Percentiles rank a stretch among this genome's conserved stretches.
These are phyloP conservation scores for Geotrichum klebahnii DNA, from an alignment of 1,139 yeast genomes.

Conservation along the genomic window DNA sequence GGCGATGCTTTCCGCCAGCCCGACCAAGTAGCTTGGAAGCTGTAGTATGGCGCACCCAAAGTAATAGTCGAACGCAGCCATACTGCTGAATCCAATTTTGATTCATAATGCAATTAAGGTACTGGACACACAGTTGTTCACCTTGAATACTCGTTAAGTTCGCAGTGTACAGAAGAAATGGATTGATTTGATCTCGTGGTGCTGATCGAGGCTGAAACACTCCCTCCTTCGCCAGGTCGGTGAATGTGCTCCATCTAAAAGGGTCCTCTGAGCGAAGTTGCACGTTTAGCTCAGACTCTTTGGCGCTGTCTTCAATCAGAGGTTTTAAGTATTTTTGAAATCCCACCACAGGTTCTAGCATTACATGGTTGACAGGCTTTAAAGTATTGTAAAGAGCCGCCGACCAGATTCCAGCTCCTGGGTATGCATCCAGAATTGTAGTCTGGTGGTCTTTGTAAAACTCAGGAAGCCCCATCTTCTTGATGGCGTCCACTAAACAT, in stretches of 20 bases:
- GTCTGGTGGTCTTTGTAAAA: slow-evolving; percentile 44
- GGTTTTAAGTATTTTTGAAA: slow-evolving; percentile 33
- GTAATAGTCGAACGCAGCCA: slow-evolving; percentile 68
- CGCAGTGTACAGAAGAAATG: slow-evolving; percentile 59
- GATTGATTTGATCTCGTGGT: slow-evolving; percentile 50
- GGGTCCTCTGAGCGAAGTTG: slow-evolving; percentile 45
- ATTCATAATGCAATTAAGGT: slow-evolving; percentile 64
- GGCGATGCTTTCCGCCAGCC: slow-evolving; percentile 47
- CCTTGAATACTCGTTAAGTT: slow-evolving; percentile 59
- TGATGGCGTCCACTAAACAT: slow-evolving; percentile 20
- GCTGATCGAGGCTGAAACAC: slow-evolving; percentile 43
- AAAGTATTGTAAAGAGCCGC: slow-evolving; percentile 53
- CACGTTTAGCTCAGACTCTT: slow-evolving; percentile 18
- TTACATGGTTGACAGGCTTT: slow-evolving; percentile 56
- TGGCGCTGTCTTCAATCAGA: slow-evolving; percentile 20
- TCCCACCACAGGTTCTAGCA: slow-evolving; percentile 52
- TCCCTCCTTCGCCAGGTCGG: slow-evolving; percentile 44
- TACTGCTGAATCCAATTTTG: slow-evolving; percentile 71
- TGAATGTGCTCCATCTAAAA: slow-evolving; percentile 61
- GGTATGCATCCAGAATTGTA: slow-evolving; percentile 63
- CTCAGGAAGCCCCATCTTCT: slow-evolving; percentile 21
- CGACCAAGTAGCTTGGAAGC: slow-evolving; percentile 60
- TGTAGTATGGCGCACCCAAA: slow-evolving; percentile 56
- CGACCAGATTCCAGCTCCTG: slow-evolving; percentile 48
- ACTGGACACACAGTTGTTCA: slow-evolving; percentile 70